Evolutionary conservation across 1,139 yeast species (phyloP).

Genomic region (Blastobotrys illinoisensis): DNA sequence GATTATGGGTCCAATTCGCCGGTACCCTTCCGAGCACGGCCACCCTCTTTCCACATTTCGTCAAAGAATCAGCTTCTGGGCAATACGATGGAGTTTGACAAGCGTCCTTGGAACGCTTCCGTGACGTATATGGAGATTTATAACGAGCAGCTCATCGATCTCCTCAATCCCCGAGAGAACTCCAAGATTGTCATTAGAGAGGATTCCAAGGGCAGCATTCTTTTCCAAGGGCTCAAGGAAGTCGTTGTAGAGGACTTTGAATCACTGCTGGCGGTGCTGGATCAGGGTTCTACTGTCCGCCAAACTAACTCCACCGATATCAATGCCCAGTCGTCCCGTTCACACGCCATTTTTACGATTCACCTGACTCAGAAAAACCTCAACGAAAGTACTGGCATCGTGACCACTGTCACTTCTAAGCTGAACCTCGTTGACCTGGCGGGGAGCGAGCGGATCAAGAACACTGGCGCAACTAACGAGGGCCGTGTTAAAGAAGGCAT

Average conservation of each 20-base stretch:
- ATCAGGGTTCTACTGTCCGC: conserved; percentile 23
- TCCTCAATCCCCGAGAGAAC: conserved; percentile 31
- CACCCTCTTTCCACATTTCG: conserved; percentile 10
- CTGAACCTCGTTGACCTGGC: conserved; percentile 82
- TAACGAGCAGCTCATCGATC: conserved; percentile 64
- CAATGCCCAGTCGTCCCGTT: conserved; percentile 26
- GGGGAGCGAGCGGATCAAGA: conserved; percentile 72
- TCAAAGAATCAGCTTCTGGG: conserved; percentile 7
- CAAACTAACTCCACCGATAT: conserved; percentile 28
- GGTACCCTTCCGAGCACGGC: conserved; percentile 6
- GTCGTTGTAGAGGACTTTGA: conserved; percentile 18
- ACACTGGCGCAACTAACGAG: conserved; percentile 56
- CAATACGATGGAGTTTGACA: conserved; percentile 7
- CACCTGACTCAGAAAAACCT: conserved; percentile 21
- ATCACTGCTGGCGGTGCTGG: conserved; percentile 18
- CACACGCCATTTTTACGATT: conserved; percentile 28
- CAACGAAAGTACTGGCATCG: conserved; percentile 19
- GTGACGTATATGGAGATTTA: conserved; percentile 51
- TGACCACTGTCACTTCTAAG: conserved; percentile 33
- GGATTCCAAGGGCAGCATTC: conserved; percentile 23
- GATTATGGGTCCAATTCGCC: conserved; percentile 5
- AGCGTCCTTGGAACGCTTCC: conserved; percentile 18
- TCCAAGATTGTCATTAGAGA: conserved; percentile 21
- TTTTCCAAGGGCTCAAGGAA: conserved; percentile 22
- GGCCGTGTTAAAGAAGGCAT: conserved; percentile 57